phyloP scores from a whole-genome alignment of 805 yeast genomes.

The Saccharomyces eubayanus region DNA sequence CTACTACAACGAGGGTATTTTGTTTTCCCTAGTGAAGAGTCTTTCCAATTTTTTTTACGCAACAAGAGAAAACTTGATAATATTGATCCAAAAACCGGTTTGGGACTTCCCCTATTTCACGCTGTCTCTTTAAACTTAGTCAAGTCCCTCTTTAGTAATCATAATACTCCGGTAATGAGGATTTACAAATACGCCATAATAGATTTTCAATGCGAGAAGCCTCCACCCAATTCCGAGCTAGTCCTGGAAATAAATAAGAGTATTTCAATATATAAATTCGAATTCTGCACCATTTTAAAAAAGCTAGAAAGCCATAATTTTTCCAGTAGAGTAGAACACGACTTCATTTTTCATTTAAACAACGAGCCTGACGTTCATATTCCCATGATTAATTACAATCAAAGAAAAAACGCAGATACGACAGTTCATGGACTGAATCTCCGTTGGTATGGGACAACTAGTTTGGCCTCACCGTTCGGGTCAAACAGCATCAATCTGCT shows the following conservation, averaged over 20 bases:
- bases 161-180: slow-evolving; percentile 23
- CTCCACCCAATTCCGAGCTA: slow-evolving; percentile 9
- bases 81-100: slow-evolving; percentile 14
- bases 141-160: slow-evolving; percentile 25
- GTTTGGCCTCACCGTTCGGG: slow-evolving; percentile 30
- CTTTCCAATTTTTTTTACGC: slow-evolving; percentile 22
- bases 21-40: slow-evolving; percentile 32
- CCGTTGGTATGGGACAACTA: slow-evolving; percentile 36
- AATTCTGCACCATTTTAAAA: slow-evolving; percentile 30
- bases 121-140: slow-evolving; percentile 23
- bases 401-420: slow-evolving; percentile 30
- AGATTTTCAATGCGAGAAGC: slow-evolving; percentile 7
- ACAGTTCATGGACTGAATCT: slow-evolving; percentile 25
- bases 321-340: slow-evolving; percentile 25
- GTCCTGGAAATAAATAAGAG: slow-evolving; percentile 6
- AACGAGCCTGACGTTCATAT: slow-evolving; percentile 17
- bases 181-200: slow-evolving; percentile 23
- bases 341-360: slow-evolving; percentile 26
- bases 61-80: slow-evolving; percentile 24
- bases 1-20: slow-evolving; percentile 32
- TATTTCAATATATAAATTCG: slow-evolving; percentile 18
- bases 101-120: slow-evolving; percentile 33
- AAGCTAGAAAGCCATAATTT: slow-evolving; percentile 14
- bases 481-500: slow-evolving; percentile 30
- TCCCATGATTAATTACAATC: slow-evolving; percentile 25